Conservation (phyloP, 345 rosid genomes). For the Salix arbutifolia region DNA sequence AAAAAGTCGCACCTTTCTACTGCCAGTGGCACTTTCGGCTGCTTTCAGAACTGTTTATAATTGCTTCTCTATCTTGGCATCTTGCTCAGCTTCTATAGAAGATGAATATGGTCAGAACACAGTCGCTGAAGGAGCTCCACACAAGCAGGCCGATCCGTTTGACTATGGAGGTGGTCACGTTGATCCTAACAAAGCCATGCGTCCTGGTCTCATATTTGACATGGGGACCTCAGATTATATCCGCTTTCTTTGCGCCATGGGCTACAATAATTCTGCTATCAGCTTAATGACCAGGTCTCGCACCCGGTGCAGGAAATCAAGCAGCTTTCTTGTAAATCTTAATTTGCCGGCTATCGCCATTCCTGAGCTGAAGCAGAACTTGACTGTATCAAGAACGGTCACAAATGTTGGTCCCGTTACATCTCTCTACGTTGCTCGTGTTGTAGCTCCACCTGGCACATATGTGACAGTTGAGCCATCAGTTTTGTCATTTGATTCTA, state of each 20-base stretch:
- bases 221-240: constrained; percentile 40
- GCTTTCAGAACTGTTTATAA: background rate
- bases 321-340: constrained; percentile 41
- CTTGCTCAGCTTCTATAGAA: constrained; percentile 37
- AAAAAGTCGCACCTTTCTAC: background rate
- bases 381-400: constrained; percentile 51
- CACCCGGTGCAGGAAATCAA: constrained; percentile 43
- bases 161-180: constrained; percentile 70
- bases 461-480: constrained; percentile 46
- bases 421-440: constrained; percentile 44
- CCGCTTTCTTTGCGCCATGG: constrained; percentile 53
- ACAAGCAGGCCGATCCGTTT: constrained; percentile 56
- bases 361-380: constrained; percentile 44
- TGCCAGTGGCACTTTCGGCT: background rate
- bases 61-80: background rate
- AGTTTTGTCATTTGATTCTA: constrained; percentile 48
- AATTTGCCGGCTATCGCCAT: constrained; percentile 68
- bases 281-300: constrained; percentile 35
- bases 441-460: constrained; percentile 51
- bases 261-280: constrained; percentile 49
- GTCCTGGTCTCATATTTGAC: constrained; percentile 63
- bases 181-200: constrained; percentile 43
- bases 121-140: constrained; percentile 52
- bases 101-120: constrained; percentile 45
- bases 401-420: constrained; percentile 57